Evolutionary conservation across 2,329 filamentous ascomycete genomes (phyloP).

Genomic region (Xylaria polymorpha): DNA sequence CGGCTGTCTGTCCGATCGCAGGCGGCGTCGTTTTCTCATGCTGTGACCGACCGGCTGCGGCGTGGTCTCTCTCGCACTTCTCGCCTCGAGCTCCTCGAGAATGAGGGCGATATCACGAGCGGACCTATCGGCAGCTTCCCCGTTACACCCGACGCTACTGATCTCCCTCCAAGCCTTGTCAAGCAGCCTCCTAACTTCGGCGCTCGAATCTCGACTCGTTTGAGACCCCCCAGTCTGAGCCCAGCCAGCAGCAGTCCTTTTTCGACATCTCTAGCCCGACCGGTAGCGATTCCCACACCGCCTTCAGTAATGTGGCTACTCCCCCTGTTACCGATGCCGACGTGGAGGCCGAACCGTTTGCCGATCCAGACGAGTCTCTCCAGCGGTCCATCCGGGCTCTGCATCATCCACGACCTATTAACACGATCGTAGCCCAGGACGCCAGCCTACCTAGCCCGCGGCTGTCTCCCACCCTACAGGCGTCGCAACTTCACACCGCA

Average conservation of each 20-base stretch:
- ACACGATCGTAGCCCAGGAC: slow-evolving; percentile 82
- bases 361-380: slow-evolving; percentile 62
- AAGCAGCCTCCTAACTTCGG: slow-evolving; percentile 56
- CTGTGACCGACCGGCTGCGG: slow-evolving; percentile 55
- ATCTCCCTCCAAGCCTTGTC: slow-evolving; percentile 49
- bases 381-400: slow-evolving; percentile 60
- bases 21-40: slow-evolving; percentile 46
- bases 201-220: slow-evolving; percentile 56
- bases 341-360: slow-evolving; percentile 70
- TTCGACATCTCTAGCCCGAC: slow-evolving; percentile 64
- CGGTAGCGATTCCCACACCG: slow-evolving; percentile 67
- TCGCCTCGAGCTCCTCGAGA: slow-evolving; percentile 49
- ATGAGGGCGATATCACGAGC: slow-evolving; percentile 41
- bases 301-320: slow-evolving; percentile 75
- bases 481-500: slow-evolving; percentile 63
- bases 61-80: slow-evolving; percentile 51
- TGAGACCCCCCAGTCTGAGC: slow-evolving; percentile 59
- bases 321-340: slow-evolving; percentile 81
- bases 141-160: slow-evolving; percentile 69
- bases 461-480: slow-evolving; percentile 88
- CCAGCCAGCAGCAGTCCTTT: slow-evolving; percentile 54
- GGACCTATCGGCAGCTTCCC: slow-evolving; percentile 52
- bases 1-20: slow-evolving; percentile 46
- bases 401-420: slow-evolving; percentile 65
- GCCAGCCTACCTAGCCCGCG: slow-evolving; percentile 95